Conservation (phyloP, 257 asterid species). For the Solanum paucissectum region DNA sequence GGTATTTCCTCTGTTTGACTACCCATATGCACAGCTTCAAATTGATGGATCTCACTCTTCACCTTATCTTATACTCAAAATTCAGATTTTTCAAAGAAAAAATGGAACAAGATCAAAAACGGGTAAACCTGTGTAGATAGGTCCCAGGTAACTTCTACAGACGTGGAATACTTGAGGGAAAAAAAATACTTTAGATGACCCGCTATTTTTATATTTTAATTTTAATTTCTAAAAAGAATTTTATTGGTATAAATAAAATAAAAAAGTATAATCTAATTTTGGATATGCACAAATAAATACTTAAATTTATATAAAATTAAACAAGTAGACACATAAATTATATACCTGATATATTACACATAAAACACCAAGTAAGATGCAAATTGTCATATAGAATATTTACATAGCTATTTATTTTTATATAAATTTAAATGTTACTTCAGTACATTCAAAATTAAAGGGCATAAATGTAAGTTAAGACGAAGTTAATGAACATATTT, state of each 20-base stretch:
- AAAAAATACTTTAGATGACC: not conserved
- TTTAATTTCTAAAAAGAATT: not conserved
- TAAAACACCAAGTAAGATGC: not conserved
- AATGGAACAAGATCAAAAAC: not conserved
- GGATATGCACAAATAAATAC: not conserved
- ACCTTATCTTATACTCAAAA: not conserved
- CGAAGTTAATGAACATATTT: not conserved
- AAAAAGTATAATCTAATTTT: not conserved
- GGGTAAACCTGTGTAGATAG: not conserved
- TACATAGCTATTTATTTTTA: not conserved
- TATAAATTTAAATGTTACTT: too few relatives aligned
- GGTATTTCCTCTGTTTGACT: slow-evolving; percentile 48
- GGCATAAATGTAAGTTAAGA: not conserved
- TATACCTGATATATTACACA: not conserved
- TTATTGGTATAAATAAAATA: not conserved
- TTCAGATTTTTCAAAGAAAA: not conserved
- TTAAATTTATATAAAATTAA: not conserved
- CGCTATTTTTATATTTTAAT: not conserved
- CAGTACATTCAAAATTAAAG: too few relatives aligned
- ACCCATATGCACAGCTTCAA: slow-evolving; percentile 27
- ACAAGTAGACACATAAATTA: not conserved
- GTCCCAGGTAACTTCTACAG: too few relatives aligned
- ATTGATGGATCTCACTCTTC: not conserved
- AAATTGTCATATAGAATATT: not conserved
- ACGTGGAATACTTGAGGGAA: not conserved